Percentiles rank a stretch among this genome's conserved stretches.
These are phyloP conservation scores for Biscogniauxia mediterranea DNA, from an alignment of 2,329 filamentous ascomycete genomes.

Conservation along the genomic window DNA sequence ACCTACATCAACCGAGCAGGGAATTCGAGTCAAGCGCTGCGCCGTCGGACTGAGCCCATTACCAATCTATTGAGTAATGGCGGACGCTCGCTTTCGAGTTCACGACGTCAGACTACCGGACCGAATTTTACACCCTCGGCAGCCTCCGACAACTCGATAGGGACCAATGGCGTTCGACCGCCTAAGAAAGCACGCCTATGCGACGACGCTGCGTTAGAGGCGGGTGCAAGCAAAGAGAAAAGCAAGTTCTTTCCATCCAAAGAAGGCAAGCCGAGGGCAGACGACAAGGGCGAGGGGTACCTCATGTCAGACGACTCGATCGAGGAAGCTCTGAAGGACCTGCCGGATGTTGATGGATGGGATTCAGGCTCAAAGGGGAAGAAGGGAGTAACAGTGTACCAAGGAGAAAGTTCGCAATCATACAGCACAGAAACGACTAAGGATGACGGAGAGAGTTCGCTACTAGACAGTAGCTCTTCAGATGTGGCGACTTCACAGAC, in stretches of 20 bases:
- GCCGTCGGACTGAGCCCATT: conserved; percentile 54
- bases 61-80: conserved; percentile 39
- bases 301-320: conserved; percentile 57
- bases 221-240: conserved; percentile 36
- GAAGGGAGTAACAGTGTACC: conserved; percentile 45
- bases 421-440: conserved; percentile 13
- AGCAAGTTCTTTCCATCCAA: conserved; percentile 54
- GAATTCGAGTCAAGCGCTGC: conserved; percentile 41
- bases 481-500: conserved; percentile 3
- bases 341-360: conserved; percentile 55
- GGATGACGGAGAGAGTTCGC: conserved; percentile 16
- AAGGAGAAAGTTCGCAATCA: conserved; percentile 36
- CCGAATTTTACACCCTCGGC: conserved; percentile 4
- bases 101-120: conserved; percentile 27
- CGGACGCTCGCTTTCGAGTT: conserved; percentile 26
- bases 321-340: conserved; percentile 49
- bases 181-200: conserved; percentile 58
- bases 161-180: conserved; percentile 36
- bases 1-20: conserved; percentile 28
- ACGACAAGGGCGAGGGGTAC: conserved; percentile 40
- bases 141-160: conserved; percentile 12
- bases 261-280: conserved; percentile 16
- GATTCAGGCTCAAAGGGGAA: conserved; percentile 35
- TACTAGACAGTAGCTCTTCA: neutral
- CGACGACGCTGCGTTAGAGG: conserved; percentile 37